Base-by-base conservation (phyloP, 768 basidiomycete genomes). In the Lentinula boryana region DNA sequence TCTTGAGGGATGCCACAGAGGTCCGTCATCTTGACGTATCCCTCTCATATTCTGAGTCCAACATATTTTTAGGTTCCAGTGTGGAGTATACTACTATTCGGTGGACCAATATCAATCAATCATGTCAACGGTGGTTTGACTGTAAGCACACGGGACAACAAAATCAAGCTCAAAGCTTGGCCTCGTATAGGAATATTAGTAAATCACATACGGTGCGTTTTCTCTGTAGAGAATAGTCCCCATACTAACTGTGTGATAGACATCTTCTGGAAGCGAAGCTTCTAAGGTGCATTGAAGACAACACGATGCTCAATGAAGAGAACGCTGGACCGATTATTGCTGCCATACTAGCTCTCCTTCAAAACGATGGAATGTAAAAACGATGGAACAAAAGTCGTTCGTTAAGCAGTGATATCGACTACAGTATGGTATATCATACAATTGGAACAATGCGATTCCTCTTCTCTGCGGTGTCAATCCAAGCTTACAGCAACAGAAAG, bases 111-210 rank as follows among this genome's bases (percentile, higher is more conserved):
- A 16, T 73, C 83, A 5, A 84, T 94, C 56, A 87, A 95, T 65
- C 91, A 94, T 65, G 79, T 93, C 46, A 83, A 78, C 9, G 91
- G 92, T n/a, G 91, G 89, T 0, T 70, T 95, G 44, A 83, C 80
- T 4, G 72, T 91, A 35, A 83, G 83, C 6, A 79, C 73, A 15
- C 82, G 80, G 49, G 80, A 82, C 23, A 75, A 76, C 27, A 69
- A 65, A 5, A 73, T 97, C 61, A 86, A 82, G 66, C 70, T 96
- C 63, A 84, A 80, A 59, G 91, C 93, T 0, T 91, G 88, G 84
- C 90, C 95, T n/a, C 82, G 93, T 8, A 95, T 96, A 53, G 94
- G 93, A 1, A 85, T 94, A 10, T 80, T 97, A 32, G 89, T 93
- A 44, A 94, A 94, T 67, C 91, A 94, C 64, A 74, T 95, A 10